Evolutionary conservation across 805 yeast genomes (phyloP).

Genomic region (Pichia membranifaciens): DNA sequence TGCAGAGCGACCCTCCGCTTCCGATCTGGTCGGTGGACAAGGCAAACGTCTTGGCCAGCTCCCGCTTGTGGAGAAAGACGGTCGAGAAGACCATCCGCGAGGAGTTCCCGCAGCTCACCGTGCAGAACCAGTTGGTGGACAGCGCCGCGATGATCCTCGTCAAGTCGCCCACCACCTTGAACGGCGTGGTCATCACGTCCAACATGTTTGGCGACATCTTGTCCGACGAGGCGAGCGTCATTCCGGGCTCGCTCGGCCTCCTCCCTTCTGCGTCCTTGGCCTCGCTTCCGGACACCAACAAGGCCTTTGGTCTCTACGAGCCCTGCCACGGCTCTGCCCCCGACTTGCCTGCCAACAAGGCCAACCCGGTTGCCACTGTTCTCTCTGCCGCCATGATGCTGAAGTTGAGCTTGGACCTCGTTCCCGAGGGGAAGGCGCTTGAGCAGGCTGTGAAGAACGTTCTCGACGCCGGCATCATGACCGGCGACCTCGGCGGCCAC

Average conservation of each 20-base stretch:
- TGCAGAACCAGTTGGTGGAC: slow-evolving; percentile 94
- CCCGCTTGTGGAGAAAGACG: slow-evolving; percentile 93
- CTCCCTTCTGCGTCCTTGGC: slow-evolving; percentile 95
- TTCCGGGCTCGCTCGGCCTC: slow-evolving; percentile 95
- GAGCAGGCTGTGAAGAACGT: slow-evolving; percentile 84
- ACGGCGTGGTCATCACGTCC: slow-evolving; percentile 87
- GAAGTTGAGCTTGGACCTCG: slow-evolving; percentile 77
- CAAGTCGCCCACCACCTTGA: slow-evolving; percentile 83
- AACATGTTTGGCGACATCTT: slow-evolving; percentile 99
- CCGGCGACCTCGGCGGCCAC: slow-evolving; percentile 88
- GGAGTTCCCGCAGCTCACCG: slow-evolving; percentile 84
- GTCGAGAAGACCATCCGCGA: slow-evolving; percentile 76
- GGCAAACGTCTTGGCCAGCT: slow-evolving; percentile 95
- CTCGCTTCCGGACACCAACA: slow-evolving; percentile 91
- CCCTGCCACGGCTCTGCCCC: slow-evolving; percentile 99
- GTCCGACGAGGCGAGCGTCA: slow-evolving; percentile 95
- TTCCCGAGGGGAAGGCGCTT: slow-evolving; percentile 79
- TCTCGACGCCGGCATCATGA: slow-evolving; percentile 77
- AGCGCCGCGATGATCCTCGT: slow-evolving; percentile 98
- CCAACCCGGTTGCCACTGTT: slow-evolving; percentile 92
- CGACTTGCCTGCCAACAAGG: slow-evolving; percentile 80
- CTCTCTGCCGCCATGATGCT: slow-evolving; percentile 97
- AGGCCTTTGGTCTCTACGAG: slow-evolving; percentile 93
- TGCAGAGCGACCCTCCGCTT: slow-evolving; percentile 87
- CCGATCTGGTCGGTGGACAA: slow-evolving; percentile 96